Conservation (phyloP, 1,284 basidiomycete species). For the Irpex rosettiformis region DNA sequence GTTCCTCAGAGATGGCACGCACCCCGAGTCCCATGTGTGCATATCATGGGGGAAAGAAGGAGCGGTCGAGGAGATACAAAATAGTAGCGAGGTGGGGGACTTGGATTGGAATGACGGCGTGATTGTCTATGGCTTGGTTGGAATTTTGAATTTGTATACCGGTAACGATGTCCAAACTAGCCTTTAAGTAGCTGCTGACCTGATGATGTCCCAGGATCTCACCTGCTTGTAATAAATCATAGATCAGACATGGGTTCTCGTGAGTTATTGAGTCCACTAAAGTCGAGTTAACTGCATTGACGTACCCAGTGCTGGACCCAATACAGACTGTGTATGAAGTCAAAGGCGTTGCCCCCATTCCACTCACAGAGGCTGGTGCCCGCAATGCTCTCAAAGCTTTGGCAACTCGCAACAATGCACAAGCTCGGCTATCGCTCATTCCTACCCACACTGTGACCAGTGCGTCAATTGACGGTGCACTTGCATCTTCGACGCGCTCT, state of each 20-base stretch:
- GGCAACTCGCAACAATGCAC: slow-evolving; percentile 40
- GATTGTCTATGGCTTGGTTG: slow-evolving; percentile 70
- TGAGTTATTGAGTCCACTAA: not conserved
- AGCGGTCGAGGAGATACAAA: slow-evolving; percentile 50
- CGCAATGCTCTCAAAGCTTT: slow-evolving; percentile 46
- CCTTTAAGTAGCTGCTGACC: not conserved
- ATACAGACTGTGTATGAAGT: slow-evolving; percentile 59
- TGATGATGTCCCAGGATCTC: not conserved
- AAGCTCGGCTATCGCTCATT: slow-evolving; percentile 44
- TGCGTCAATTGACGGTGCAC: slow-evolving; percentile 7
- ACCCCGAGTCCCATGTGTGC: slow-evolving; percentile 42
- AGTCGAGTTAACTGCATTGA: not conserved
- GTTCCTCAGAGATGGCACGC: slow-evolving; percentile 34
- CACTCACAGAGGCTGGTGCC: slow-evolving; percentile 60
- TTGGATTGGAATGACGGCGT: slow-evolving; percentile 52
- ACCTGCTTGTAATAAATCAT: not conserved
- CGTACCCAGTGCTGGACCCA: slow-evolving; percentile 53
- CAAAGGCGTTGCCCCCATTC: slow-evolving; percentile 64
- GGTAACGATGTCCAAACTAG: slow-evolving; percentile 36
- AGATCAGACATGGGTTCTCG: not conserved
- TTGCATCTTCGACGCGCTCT: not conserved
- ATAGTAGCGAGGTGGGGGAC: slow-evolving; percentile 28
- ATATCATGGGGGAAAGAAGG: slow-evolving; percentile 61
- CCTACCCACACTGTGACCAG: slow-evolving; percentile 18
- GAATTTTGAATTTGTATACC: slow-evolving; percentile 64